These are phyloP conservation scores for Auxenochlorella protothecoides DNA, from an alignment of 139 green algal species.

Conservation along the genomic window DNA sequence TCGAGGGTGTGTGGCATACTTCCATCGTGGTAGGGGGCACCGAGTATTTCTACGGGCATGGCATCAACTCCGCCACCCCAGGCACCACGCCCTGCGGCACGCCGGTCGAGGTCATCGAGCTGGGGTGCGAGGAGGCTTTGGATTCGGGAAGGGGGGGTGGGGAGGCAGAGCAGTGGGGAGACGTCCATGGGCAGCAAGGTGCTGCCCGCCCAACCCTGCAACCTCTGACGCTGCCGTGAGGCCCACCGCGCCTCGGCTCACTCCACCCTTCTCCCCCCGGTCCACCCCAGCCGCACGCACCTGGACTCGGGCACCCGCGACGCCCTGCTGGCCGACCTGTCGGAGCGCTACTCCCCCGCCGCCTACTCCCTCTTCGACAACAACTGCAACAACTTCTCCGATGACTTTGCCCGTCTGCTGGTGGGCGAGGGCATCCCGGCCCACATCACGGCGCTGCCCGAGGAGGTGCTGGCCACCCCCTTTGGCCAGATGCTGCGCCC, in stretches of 20 bases:
- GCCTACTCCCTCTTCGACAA: constrained; percentile 56
- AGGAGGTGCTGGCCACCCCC: constrained; percentile 29
- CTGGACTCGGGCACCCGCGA: constrained; percentile 6
- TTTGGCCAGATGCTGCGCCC: constrained; percentile 40
- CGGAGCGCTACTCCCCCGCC: constrained; percentile 16
- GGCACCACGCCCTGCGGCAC: constrained; percentile 46
- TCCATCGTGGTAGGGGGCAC: constrained; percentile 37
- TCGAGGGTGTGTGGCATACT: constrained; percentile 64
- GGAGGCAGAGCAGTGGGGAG: no score
- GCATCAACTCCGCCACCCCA: constrained; percentile 37
- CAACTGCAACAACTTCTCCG: constrained; percentile 75
- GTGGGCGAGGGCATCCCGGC: constrained; percentile 30
- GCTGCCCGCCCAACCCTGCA: no score
- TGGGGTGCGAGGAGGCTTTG: constrained; percentile 34
- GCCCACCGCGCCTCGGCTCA: no score
- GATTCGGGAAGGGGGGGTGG: no score
- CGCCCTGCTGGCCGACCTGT: constrained; percentile 16
- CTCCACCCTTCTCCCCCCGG: background rate
- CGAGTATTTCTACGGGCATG: constrained; percentile 43
- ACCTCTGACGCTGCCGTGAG: no score
- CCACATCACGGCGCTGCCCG: constrained; percentile 34
- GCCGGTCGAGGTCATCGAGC: constrained; percentile 31
- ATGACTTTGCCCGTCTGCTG: constrained; percentile 49
- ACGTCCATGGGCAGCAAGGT: no score
- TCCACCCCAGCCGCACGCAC: constrained; percentile 3